These are phyloP conservation scores for Trypanosoma grayi DNA, from an alignment of 208 protist species.

Conservation along the genomic window DNA sequence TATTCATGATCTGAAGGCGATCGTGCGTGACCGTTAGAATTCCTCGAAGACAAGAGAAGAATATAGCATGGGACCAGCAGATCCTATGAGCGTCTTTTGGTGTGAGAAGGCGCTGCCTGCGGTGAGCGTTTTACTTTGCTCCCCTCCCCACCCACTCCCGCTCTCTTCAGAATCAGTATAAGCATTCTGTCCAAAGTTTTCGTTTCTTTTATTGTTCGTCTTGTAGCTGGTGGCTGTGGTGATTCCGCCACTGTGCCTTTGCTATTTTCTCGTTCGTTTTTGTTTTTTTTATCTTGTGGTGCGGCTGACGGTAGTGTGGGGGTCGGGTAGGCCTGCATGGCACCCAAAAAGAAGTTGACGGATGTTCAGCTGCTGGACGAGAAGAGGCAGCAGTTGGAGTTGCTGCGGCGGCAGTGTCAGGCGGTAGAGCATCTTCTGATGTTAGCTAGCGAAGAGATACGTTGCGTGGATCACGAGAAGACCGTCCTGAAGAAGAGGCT, in stretches of 20 bases:
- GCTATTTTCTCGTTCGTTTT: not conserved
- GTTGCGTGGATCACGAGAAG: slow-evolving; percentile 49
- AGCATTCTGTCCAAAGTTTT: too few relatives aligned
- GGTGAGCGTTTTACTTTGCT: too few relatives aligned
- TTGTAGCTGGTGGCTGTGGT: too few relatives aligned
- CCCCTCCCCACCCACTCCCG: too few relatives aligned
- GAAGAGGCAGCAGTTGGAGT: slow-evolving; percentile 54
- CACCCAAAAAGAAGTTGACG: slow-evolving; percentile 47
- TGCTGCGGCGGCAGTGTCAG: slow-evolving; percentile 51
- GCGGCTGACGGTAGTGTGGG: too few relatives aligned
- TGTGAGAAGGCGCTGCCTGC: too few relatives aligned
- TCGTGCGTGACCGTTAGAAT: slow-evolving; percentile 63
- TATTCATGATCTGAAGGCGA: slow-evolving; percentile 68
- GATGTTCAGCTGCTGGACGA: slow-evolving; percentile 64
- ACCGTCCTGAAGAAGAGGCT: slow-evolving; percentile 48
- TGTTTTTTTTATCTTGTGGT: slow-evolving; percentile 5
- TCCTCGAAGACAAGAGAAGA: not conserved
- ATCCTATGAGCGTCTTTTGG: slow-evolving; percentile 14
- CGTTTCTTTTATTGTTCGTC: too few relatives aligned
- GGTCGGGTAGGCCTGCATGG: too few relatives aligned
- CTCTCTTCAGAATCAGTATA: too few relatives aligned
- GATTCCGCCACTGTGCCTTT: not conserved
- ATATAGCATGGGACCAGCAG: not conserved
- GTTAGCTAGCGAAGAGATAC: slow-evolving; percentile 72
- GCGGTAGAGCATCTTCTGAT: slow-evolving; percentile 82